Conservation (phyloP, 2,329 filamentous ascomycete genomes). For the Exophiala calicioides region DNA sequence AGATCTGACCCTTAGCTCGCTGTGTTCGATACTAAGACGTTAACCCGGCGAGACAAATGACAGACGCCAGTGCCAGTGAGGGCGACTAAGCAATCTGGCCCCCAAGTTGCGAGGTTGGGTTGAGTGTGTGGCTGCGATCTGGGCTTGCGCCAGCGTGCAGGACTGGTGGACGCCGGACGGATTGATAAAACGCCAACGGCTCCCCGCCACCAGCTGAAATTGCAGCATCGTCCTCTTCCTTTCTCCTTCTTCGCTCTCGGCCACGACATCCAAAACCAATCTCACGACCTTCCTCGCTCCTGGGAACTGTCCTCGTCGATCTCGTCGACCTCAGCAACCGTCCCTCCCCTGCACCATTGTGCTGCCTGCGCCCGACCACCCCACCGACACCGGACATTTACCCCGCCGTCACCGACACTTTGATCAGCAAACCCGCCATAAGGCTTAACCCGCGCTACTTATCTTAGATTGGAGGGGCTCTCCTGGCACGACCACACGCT, state of each 20-base stretch:
- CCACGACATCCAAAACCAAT: not conserved
- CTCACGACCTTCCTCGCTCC: not conserved
- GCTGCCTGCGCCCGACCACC: conserved; percentile 2
- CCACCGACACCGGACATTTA: conserved; percentile 6
- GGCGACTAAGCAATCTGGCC: no score
- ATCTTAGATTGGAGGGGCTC: conserved; percentile 10
- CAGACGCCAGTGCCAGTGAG: not conserved
- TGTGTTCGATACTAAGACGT: no score
- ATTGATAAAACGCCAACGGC: conserved; percentile 20
- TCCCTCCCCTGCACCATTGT: not conserved
- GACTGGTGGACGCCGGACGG: no score
- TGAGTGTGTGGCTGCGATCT: not conserved
- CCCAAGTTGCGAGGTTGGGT: not conserved
- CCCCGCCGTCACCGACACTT: conserved; percentile 19
- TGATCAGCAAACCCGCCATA: conserved; percentile 2
- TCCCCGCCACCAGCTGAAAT: conserved; percentile 22
- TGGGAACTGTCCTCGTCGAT: no score
- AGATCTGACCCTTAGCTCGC: no score
- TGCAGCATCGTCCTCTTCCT: conserved; percentile 3
- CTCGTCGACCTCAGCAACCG: no score
- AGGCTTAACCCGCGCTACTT: conserved; percentile 15
- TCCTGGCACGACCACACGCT: not conserved
- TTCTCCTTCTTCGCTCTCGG: conserved; percentile 6
- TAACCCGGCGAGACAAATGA: no score
- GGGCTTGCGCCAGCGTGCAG: no score